Percentiles rank a stretch among this genome's conserved stretches.
Evolutionary conservation across 2,329 filamentous ascomycete species (phyloP).

Genomic region (Nemania diffusa): DNA sequence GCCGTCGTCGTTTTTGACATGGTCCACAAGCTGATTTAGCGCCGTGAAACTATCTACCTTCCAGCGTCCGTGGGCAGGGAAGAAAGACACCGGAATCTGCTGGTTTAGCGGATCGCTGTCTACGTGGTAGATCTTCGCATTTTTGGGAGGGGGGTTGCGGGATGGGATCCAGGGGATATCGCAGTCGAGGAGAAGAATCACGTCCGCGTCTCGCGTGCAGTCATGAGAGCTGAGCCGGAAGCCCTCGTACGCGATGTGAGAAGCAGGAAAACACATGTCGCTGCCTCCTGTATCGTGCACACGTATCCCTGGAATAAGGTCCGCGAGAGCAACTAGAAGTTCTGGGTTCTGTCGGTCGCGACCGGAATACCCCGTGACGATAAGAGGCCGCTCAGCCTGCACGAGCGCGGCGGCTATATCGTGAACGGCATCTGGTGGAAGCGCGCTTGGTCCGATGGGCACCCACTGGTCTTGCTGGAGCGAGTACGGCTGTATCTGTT

Average conservation of each 20-base stretch:
- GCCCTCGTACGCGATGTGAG: slow-evolving; percentile 56
- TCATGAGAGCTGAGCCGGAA: slow-evolving; percentile 69
- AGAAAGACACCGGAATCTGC: slow-evolving; percentile 68
- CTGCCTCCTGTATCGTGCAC: slow-evolving; percentile 63
- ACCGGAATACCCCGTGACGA: slow-evolving; percentile 62
- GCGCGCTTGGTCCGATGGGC: slow-evolving; percentile 42
- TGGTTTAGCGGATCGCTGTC: slow-evolving; percentile 75
- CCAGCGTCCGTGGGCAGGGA: slow-evolving; percentile 62
- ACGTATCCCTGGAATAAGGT: slow-evolving; percentile 58
- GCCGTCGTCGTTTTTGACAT: slow-evolving; percentile 37
- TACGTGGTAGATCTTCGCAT: slow-evolving; percentile 71
- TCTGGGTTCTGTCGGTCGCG: slow-evolving; percentile 55
- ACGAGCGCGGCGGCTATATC: slow-evolving; percentile 56
- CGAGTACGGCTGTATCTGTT: slow-evolving; percentile 58
- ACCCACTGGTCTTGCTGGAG: slow-evolving; percentile 42
- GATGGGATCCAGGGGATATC: slow-evolving; percentile 77
- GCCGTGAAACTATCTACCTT: slow-evolving; percentile 61
- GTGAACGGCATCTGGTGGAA: slow-evolving; percentile 54
- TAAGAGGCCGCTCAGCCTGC: slow-evolving; percentile 58
- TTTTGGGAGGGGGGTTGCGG: slow-evolving; percentile 65
- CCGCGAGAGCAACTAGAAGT: slow-evolving; percentile 58
- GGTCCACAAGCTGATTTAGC: slow-evolving; percentile 47
- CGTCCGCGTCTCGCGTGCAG: slow-evolving; percentile 68
- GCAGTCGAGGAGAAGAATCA: slow-evolving; percentile 74
- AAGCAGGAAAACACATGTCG: slow-evolving; percentile 57